phyloP scores from a whole-genome alignment of 2,329 filamentous ascomycete genomes.

The Diaporthe batatas region DNA sequence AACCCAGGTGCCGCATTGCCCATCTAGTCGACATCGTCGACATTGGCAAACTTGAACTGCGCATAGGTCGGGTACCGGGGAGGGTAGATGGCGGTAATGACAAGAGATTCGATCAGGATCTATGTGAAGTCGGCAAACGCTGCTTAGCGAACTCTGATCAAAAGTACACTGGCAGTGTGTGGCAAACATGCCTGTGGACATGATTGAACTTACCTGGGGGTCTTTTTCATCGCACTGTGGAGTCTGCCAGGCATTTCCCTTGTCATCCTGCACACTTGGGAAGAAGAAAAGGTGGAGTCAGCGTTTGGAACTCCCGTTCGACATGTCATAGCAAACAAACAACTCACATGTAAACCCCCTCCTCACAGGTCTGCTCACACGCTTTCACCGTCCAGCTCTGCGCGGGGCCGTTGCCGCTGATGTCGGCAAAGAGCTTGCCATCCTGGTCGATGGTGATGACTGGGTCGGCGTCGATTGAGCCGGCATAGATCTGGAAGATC shows the following conservation, averaged over 20 bases:
- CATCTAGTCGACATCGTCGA: slow-evolving; percentile 6
- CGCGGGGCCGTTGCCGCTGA: neutral
- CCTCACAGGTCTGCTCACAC: slow-evolving; percentile 25
- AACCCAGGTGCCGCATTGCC: neutral
- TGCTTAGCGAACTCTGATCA: neutral
- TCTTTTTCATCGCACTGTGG: neutral
- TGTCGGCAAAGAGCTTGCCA: slow-evolving; percentile 15
- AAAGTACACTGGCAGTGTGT: rapidly evolving
- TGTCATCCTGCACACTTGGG: neutral
- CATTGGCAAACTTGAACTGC: slow-evolving; percentile 30
- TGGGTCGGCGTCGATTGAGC: neutral
- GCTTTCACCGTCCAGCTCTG: slow-evolving; percentile 20
- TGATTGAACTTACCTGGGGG: neutral
- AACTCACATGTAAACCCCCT: slow-evolving; percentile 27
- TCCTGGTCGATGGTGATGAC: slow-evolving; percentile 8
- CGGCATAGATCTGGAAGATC: slow-evolving; percentile 15
- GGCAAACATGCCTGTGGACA: rapidly evolving
- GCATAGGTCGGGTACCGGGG: slow-evolving; percentile 15
- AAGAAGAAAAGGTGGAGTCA: neutral
- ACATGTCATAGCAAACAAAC: neutral
- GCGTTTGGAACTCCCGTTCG: neutral
- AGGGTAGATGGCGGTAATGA: slow-evolving; percentile 6
- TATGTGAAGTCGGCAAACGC: neutral
- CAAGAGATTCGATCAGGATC: slow-evolving; percentile 11
- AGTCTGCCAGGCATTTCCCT: slow-evolving; percentile 17